Conservation (phyloP, 1,284 basidiomycete species). For the Chiua sp. region DNA sequence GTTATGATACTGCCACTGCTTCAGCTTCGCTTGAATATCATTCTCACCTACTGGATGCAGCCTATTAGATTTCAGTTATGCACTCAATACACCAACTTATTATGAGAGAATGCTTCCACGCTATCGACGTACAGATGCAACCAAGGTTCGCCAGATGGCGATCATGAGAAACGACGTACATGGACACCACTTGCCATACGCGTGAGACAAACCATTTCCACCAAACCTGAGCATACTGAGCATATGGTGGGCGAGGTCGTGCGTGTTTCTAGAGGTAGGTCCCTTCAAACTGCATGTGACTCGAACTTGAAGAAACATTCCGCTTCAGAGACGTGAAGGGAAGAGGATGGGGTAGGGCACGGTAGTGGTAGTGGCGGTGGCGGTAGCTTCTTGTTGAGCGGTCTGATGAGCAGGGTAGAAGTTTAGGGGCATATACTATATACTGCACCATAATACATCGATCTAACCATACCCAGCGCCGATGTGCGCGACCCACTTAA, state of each 20-base stretch:
- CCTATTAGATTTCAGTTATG: constrained; percentile 66
- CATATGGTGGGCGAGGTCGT: constrained; percentile 81
- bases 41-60: constrained; percentile 77
- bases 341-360: constrained; percentile 88
- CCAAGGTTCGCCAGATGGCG: constrained; percentile 58
- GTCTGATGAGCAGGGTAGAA: constrained; percentile 1
- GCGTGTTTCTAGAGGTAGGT: constrained; percentile 49
- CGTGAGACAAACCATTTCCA: constrained; percentile 84
- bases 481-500: constrained; percentile 91
- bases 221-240: constrained; percentile 90
- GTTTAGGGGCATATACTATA: constrained; percentile 47
- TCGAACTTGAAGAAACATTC: constrained; percentile 82
- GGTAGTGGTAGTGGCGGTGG: no score
- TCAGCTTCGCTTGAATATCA: constrained; percentile 82
- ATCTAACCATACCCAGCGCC: constrained; percentile 94
- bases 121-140: constrained; percentile 75
- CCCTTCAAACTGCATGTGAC: constrained; percentile 63
- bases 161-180: constrained; percentile 88
- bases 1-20: constrained; percentile 82
- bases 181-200: constrained; percentile 77
- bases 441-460: constrained; percentile 75
- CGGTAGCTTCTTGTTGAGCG: constrained; percentile 69
- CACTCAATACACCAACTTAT: constrained; percentile 87
- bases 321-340: constrained; percentile 72
- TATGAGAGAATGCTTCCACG: constrained; percentile 74